Evolutionary conservation across 192 early-diverging fungal species (phyloP), one percentile per base, ranked within the genome.

Genomic region (Coemansia sp.): DNA sequence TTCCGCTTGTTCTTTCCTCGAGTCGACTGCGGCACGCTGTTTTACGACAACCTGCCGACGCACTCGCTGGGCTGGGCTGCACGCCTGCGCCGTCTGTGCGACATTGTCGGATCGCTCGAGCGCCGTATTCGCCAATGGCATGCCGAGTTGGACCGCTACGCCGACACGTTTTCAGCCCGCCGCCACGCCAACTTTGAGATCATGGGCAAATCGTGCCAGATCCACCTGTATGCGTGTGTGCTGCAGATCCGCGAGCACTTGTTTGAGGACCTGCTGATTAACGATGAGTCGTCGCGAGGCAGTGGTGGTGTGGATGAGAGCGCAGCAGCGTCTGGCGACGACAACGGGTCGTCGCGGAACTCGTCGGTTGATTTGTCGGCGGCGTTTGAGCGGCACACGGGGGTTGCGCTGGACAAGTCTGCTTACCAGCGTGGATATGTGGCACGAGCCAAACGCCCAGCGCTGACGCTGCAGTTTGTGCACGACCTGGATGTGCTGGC

Each of bases 1-100:
- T 79, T 79, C 65, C 67, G 77, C 28, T 23, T 74, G 54, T 79
- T 79, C 61, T 79, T 79, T 31, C 77, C 77, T 12, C 77, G 77
- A 26, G 68, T 79, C 17, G 71, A 79, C 52, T 61, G 66, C 34
- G 77, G 77, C 54, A 79, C 77, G 0, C 52, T 79, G 61, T 74
- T 79, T 55, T 70, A 79, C 63, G 77, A 79, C 47, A 79, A 79
- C 61, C 61, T 74, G 51, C 71, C 77, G 1, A 79, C 77, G 2
- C 77, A 79, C n/a, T 55, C 72, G 53, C 34, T 70, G 48, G 50
- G 28, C 17, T 79, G 77, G 77, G 4, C 46, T 0, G 53, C 23
- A 7, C 60, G 77, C 0, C 68, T 79, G 18, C 50, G 25, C 4
- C 42, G 64, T 2, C 58, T 79, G 26, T 44, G 31, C 23, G 72